phyloP scores from a whole-genome alignment of 2,329 filamentous ascomycete genomes.

The Colletotrichum sp. region DNA sequence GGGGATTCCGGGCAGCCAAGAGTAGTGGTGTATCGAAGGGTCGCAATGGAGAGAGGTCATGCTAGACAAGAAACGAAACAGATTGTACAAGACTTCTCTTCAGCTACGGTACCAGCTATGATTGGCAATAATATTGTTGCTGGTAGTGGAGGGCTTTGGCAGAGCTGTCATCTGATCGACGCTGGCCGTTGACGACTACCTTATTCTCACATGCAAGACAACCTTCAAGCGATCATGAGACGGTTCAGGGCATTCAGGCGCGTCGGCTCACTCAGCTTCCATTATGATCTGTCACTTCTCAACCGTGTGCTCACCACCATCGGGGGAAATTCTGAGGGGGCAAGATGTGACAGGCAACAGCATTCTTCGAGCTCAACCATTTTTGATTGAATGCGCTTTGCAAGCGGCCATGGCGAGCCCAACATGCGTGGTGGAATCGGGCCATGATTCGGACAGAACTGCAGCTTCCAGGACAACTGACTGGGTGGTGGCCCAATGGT shows the following conservation, averaged over 20 bases:
- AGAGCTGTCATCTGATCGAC: background rate
- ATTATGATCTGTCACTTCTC: conserved; percentile 17
- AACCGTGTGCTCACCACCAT: background rate
- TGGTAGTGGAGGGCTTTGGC: background rate
- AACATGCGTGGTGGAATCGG: background rate
- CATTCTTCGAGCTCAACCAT: background rate
- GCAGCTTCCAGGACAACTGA: background rate
- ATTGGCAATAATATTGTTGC: background rate
- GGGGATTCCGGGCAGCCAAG: background rate
- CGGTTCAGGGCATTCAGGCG: background rate
- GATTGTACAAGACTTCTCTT: background rate
- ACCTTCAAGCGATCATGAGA: background rate
- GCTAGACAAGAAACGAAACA: background rate
- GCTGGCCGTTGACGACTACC: background rate
- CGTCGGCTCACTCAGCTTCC: background rate
- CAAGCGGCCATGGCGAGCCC: background rate
- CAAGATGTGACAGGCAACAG: background rate
- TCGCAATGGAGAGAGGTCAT: background rate
- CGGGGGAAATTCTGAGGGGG: background rate
- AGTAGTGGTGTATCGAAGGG: background rate
- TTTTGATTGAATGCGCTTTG: background rate
- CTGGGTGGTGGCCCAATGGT: background rate
- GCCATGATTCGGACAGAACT: background rate
- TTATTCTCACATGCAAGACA: background rate
- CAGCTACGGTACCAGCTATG: background rate